Base-by-base conservation (phyloP, 1,139 yeast species). In the Saccharomycopsis phalli region DNA sequence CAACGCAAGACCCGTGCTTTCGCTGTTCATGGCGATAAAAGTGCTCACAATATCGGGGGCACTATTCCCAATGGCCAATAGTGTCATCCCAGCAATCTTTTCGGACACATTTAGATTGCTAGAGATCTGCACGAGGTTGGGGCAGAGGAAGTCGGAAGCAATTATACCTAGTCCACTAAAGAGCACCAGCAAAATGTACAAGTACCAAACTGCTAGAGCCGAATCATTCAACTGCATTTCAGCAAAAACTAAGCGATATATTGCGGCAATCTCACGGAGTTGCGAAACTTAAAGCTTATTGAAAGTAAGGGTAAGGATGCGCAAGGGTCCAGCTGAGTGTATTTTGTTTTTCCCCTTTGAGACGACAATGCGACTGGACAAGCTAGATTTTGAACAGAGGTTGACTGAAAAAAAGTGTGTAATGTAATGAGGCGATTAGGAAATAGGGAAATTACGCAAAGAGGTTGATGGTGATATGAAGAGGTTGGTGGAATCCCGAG, bases 61-160 rank as follows among this genome's bases (percentile, higher is more conserved):
- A 7, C 95, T 91, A 58, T 91, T 91, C 0, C 97, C 97, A 48
- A 88, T 66, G 0, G 98, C 95, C 44, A 91, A 64, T 35, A 88
- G 64, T 0, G 96, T 88, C 51, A 88, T 71, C 0, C 97, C 97
- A 3, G 95, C 82, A 29, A 88, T 63, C 43, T 83, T 76, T 48
- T 86, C 93, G 10, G 91, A 75, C 37, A 88, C 59, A 10, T 75
- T 71, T 16, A 86, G 60, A 36, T 67, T 57, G 7, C 34, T 22
- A 3, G 94, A 74, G 18, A 84, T 66, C 27, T 76, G 66, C 41
- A 75, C 69, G 16, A 86, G 60, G 51, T 82, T 84, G 0, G 94
- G 91, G 44, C 88, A 79, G 29, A 86, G 61, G 53, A 69, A 82
- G 52, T 79, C 83, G 6, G 84, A 76, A 0, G 95, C 88, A 1